Base-by-base conservation (phyloP, 2,329 filamentous ascomycete genomes). In the Colletotrichum somersetense region DNA sequence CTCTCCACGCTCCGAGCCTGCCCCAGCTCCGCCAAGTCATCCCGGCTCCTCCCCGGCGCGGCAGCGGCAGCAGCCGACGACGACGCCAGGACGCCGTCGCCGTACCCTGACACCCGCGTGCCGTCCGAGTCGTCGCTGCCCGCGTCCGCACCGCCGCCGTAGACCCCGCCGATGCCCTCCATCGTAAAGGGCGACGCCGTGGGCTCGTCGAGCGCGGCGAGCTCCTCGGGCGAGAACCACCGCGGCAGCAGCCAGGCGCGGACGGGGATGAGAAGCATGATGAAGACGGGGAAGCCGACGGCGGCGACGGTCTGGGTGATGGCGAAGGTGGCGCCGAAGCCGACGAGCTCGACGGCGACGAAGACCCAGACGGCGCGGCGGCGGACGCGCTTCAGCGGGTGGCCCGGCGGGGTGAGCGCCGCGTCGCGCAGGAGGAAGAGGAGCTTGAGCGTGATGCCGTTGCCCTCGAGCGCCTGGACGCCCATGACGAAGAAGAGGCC, bases 401-500 rank as follows among this genome's bases (percentile, higher is more conserved):
- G 87, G 0, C 82, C 82, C 0, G 84, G 77, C 3, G 87, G 84
- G 0, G 91, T 93, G n/a, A 95, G 84, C 5, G 85, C 79, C 59
- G 80, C 83, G 80, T 96, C 93, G 74, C 89, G 88, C 1, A 85
- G 81, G 1, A 96, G 85, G 79, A 93, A 95, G 30, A 94, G 79
- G 11, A 95, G 79, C 80, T 95, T 95, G 73, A 87, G 83, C 0
- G 92, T 95, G 78, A 96, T 93, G 30, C 93, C 93, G 78, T 96
- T 96, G 33, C 83, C 91, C 78, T 91, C 88, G 42, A 96, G 88
- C 3, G 93, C 93, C 82, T 95, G 92, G 72, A 93, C 86, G 53
- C 93, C 93, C 93, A 96, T 95, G 79, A 94, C 89, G 82, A 95
- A 95, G 85, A 96, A 96, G 35, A 96, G 86, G 0, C 93, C 93